Evolutionary conservation across 1,139 yeast species (phyloP).

Genomic region (Taiozyma sp.): DNA sequence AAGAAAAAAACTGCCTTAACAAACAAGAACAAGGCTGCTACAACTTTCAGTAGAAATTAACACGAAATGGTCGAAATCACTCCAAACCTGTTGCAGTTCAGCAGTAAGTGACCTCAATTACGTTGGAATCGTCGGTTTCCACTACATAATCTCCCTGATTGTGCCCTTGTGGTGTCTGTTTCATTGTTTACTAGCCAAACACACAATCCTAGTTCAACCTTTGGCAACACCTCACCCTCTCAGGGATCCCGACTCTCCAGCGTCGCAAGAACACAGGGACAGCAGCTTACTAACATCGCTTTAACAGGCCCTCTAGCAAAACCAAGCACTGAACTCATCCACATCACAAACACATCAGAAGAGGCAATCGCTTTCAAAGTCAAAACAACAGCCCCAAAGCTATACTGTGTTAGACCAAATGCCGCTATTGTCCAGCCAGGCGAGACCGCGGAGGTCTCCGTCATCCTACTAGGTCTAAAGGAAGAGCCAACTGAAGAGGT

Average conservation of each 20-base stretch:
- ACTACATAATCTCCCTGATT: background rate
- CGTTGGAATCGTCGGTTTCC: background rate
- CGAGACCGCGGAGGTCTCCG: conserved; percentile 62
- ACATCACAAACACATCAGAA: conserved; percentile 59
- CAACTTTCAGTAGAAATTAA: background rate
- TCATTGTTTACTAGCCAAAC: background rate
- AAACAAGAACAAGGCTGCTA: background rate
- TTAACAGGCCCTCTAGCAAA: conserved; percentile 55
- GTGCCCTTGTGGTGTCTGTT: background rate
- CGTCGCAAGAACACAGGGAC: background rate
- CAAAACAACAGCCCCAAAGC: conserved; percentile 96
- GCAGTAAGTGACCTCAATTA: background rate
- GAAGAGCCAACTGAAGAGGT: conserved; percentile 68
- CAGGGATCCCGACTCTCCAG: background rate
- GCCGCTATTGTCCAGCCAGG: conserved; percentile 81
- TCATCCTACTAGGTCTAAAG: conserved; percentile 78
- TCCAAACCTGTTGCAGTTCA: background rate
- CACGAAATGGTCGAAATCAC: background rate
- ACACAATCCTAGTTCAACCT: background rate
- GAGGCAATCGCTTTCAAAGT: conserved; percentile 82
- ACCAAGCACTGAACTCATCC: conserved; percentile 64
- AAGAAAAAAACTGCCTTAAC: background rate
- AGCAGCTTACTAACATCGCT: conserved; percentile 8
- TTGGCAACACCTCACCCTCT: background rate
- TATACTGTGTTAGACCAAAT: conserved; percentile 94